Evolutionary conservation across 306 rosid genomes (phyloP), one percentile per base, ranked within the genome.

Genomic region (Vigna reflexopilosa): DNA sequence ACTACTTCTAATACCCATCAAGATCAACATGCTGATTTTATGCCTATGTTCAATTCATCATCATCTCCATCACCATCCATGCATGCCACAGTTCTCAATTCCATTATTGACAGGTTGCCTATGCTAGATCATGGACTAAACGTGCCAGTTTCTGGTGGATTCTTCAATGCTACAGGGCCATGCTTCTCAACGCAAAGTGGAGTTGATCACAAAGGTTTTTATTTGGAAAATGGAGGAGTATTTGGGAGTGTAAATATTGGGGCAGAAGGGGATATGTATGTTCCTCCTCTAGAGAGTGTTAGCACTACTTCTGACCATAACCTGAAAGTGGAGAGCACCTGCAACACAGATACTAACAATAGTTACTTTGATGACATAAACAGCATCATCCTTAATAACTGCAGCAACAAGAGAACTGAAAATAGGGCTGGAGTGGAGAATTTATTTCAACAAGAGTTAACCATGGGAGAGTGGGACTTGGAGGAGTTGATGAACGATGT

Each of bases 401-500:
- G 45, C 85, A 65, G 61, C 67, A 72, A 80, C 76, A 77, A 44
- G 16, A 55, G 61, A 20, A 12, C 61, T 45, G 87, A 88, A 22
- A 86, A 65, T 79, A 73, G 70, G 24, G 57, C 10, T 67, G 89
- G 81, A 77, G 24, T 72, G 81, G 97, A 89, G 77, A 84, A 82
- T 83, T 84, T 67, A 34, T 86, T 86, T 75, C 90, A 87, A 3
- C 83, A 91, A 58, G 87, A 87, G 74, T 75, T 90, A 64, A 85
- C 90, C 56, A 84, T 87, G 74, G 91, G 90, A 83, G 98, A 89
- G 48, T 95, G 97, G 99, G 93, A 89, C 54, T 90, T 91, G 72
- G 98, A 91, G 64, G 96, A 91, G 61, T 85, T 95, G 84, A 91
- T 95, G 96, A 95, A 91, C 83, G 97, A 91, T 73, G 89, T 86